Conservation (phyloP, 1,284 basidiomycete species). For the Chalciporus piperatoides region DNA sequence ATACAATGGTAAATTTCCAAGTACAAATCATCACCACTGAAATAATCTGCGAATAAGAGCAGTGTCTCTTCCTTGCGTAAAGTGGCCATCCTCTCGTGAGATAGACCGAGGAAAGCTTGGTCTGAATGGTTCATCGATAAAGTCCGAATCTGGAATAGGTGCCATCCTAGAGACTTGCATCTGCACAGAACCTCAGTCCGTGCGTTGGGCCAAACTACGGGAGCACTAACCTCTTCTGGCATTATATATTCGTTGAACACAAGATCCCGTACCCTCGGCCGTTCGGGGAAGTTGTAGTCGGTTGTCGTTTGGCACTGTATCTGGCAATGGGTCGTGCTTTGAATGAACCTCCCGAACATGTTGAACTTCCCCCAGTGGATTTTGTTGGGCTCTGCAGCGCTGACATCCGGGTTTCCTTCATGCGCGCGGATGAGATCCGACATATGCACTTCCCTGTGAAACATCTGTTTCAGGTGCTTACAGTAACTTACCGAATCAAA, state of each 20-base stretch:
- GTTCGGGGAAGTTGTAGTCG: constrained; percentile 57
- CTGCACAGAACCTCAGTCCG: constrained; percentile 31
- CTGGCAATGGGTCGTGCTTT: constrained; percentile 66
- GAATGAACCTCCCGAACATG: constrained; percentile 77
- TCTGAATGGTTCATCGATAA: constrained; percentile 39
- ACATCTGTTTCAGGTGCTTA: constrained; percentile 15
- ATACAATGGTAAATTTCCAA: constrained; percentile 29
- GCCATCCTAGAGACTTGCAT: constrained; percentile 59
- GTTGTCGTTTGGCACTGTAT: constrained; percentile 57
- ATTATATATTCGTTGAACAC: constrained; percentile 53
- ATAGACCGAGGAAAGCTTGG: constrained; percentile 31
- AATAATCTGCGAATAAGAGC: constrained; percentile 36
- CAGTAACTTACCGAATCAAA: constrained; percentile 1
- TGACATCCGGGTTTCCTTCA: constrained; percentile 69
- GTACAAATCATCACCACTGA: constrained; percentile 30
- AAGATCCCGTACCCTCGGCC: constrained; percentile 48
- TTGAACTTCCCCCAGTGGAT: constrained; percentile 87
- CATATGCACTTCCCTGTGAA: constrained; percentile 73
- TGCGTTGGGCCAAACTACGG: constrained; percentile 1
- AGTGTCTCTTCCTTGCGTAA: constrained; percentile 31
- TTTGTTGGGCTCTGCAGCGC: constrained; percentile 53
- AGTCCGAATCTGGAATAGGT: constrained; percentile 41
- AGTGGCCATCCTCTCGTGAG: constrained; percentile 32
- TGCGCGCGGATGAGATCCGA: constrained; percentile 75
- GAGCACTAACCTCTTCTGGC: constrained; percentile 54